These are phyloP conservation scores for Solanum pimpinellifolium DNA, from an alignment of 257 asterid species.

Conservation along the genomic window DNA sequence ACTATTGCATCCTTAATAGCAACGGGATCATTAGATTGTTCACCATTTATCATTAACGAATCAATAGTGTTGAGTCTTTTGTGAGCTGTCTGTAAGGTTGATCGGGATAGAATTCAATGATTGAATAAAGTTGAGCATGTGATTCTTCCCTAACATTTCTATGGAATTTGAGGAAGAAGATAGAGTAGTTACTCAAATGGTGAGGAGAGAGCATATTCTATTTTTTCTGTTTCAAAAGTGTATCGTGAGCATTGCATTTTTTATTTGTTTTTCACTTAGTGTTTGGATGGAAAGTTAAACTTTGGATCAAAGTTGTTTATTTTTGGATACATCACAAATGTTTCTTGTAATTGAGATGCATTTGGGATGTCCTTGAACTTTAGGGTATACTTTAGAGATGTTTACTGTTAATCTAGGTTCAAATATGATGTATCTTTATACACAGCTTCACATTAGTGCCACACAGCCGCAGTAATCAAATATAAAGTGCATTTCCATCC, in stretches of 20 bases:
- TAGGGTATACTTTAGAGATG: not conserved
- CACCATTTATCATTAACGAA: not conserved
- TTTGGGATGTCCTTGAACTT: not conserved
- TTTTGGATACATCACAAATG: not conserved
- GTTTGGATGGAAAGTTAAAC: not conserved
- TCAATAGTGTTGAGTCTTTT: not conserved
- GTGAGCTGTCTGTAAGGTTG: not conserved
- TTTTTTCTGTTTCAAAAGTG: not conserved
- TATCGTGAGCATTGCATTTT: not conserved
- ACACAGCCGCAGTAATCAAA: not conserved
- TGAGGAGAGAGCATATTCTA: not conserved
- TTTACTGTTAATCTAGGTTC: not conserved
- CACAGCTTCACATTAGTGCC: not conserved
- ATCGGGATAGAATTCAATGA: not conserved
- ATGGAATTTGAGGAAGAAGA: not conserved
- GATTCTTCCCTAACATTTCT: not conserved
- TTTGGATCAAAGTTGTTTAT: not conserved
- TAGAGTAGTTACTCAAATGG: not conserved
- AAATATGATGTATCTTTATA: not conserved
- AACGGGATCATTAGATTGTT: not conserved
- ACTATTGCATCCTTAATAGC: not conserved
- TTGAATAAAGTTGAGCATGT: not conserved
- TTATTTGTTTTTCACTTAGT: not conserved
- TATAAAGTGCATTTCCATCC: not conserved
- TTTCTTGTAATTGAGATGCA: not conserved